Base-by-base conservation (phyloP, 768 basidiomycete genomes). In the Boletus coccyginus region DNA sequence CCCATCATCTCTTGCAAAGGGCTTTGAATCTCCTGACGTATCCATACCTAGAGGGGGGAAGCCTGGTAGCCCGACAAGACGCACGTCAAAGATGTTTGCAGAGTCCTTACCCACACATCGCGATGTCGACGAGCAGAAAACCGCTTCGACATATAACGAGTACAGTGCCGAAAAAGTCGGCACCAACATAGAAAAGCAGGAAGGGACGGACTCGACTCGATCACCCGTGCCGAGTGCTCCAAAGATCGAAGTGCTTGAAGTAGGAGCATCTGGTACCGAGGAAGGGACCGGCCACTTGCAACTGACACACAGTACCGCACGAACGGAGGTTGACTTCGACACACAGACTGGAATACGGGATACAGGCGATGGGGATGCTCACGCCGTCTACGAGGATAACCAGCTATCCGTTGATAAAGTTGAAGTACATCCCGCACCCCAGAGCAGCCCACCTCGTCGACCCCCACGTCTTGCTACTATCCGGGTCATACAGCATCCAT, bases 1-100 rank as follows among this genome's bases (percentile, higher is more conserved):
- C 39, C 47, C 58, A 7, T 64, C 64, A 2, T 59, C 58, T 32
- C 60, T 70, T 24, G 46, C 58, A n/a, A 55, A 45, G n/a, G 69
- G 58, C 47, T 59, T 70, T 32, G 48, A 60, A 36, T 64, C 64
- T 39, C 45, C 17, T 19, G 54, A 58, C 29, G 41, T 58, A 46
- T 70, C 69, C 27, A 70, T 59, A 5, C 64, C 68, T 16, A 54
- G 27, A 49, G 55, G 60, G 2, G 42, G 27, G 13, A 38, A 24
- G 12, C 32, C 38, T 16, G 19, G 39, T 17, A 43, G 32, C n/a
- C 19, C 35, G 11, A 29, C 57, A 32, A 43, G 38, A n/a, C 51
- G 10, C 9, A 38, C 32, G 10, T 58, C 59, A 11, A 54, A 47
- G 51, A 57, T 56, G 39, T 32, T 24, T 43, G 46, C 56, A 33